Base-by-base conservation (phyloP, 495 filamentous ascomycete species). In the Lophiostoma macrostomum region DNA sequence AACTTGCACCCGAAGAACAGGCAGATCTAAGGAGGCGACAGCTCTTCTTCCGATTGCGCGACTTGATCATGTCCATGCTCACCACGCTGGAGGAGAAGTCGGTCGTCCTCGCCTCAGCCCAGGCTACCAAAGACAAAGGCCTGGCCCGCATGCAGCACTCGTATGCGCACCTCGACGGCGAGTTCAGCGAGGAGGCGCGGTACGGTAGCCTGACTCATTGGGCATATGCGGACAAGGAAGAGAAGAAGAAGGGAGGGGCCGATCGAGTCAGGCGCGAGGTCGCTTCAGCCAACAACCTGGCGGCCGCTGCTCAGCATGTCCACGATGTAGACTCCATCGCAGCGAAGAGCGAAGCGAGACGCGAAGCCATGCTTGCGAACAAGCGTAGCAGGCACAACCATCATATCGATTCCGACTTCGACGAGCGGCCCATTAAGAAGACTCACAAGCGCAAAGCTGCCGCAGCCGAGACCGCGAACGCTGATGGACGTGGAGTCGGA, bases 41-140 rank as follows among this genome's bases (percentile, higher is more conserved):
- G 54, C 73, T 89, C 14, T 90, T 91, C 66, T 78, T 72, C 52
- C 63, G 56, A 24, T 58, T 64, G 50, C 68, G 46, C 30, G 60
- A 30, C 44, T 59, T 56, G 23, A 62, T 53, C 39, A 75, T 53
- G 70, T 85, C 91, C 52, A 83, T 96, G 70, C 80, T 95, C 56
- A 78, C 85, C 50, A 87, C 87, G 0, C 73, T 95, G 27, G 94
- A 97, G 60, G 93, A 98, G 71, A 99, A 99, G 70, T 95, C 94
- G 54, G 91, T 95, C 56, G 90, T 97, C 44, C 84, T 96, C 32
- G 83, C 84, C 3, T 91, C 90, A 4, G 91, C 94, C 35, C 88
- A 87, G 57, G 87, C 95, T 48, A 85, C 90, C 44, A 79, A 97
- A 6, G 81, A 89, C 49, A 91, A 88, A 64, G 90, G 96, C 66